Base-by-base conservation (phyloP, 2,329 filamentous ascomycete species). In the Ilyonectria robusta region DNA sequence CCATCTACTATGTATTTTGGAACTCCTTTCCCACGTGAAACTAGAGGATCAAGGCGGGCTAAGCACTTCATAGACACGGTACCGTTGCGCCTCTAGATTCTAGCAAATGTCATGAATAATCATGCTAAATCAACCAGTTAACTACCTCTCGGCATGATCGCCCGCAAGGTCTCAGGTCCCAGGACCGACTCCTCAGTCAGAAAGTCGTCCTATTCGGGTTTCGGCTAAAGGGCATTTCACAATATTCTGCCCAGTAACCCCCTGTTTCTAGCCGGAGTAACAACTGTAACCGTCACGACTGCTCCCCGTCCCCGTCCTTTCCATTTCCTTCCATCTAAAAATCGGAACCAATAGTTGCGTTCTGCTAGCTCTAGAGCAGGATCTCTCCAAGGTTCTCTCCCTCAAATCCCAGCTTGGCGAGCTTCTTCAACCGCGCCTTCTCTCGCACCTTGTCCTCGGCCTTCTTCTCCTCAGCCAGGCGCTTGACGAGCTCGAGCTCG, bases 331-430 rank as follows among this genome's bases (percentile, higher is more conserved):
- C 15, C 29, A 15, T 35, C 35, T 61, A 48, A 44, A 48, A 44
- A 17, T 59, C 53, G n/a, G 21, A 55, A 35, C 35, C 59, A 23
- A 70, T 86, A 82, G 13, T 48, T 29, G 29, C 10, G 31, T 23
- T 19, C 35, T 21, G 26, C 44, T 23, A 40, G n/a, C 54, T 44
- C 29, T 70, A 94, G 37, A 95, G 80, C 29, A 92, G 87, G 44
- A 92, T 87, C 79, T 96, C 94, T 17, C 92, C 93, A 65, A 90
- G 85, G 72, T 92, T 93, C 83, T 97, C 94, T 31, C 93, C 93
- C 81, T 97, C 95, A 76, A 98, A 98, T 1, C 95, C 95, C 53
- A 96, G 86, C 46, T 88, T 90, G 19, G 91, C 88, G 66, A 97
- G 84, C 82, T 93, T 93, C 84, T 87, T 89, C 68, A 92, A 79